A percentile compares a stretch with the other conserved stretches of the same genome.
Evolutionary conservation across 2,329 filamentous ascomycete genomes (phyloP).

Genomic region (Dothideomycetidae sp.): DNA sequence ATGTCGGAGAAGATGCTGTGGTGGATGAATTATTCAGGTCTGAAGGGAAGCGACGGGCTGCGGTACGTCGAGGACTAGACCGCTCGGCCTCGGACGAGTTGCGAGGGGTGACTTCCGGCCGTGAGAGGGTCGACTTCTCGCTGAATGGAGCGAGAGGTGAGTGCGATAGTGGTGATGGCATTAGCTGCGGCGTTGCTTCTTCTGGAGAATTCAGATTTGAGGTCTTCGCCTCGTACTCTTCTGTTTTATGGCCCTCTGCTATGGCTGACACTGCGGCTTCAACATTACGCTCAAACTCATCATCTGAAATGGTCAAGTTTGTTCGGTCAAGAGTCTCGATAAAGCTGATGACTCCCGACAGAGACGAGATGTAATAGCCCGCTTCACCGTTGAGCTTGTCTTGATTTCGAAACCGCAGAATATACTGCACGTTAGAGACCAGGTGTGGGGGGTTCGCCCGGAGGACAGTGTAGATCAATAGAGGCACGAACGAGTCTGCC

Average conservation of each 20-base stretch:
- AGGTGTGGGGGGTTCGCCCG: constrained; percentile 90
- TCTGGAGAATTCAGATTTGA: constrained; percentile 11
- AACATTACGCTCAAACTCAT: constrained; percentile 93
- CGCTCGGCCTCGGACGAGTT: constrained; percentile 47
- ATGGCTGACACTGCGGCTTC: constrained; percentile 92
- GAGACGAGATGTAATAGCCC: constrained; percentile 90
- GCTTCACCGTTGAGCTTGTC: constrained; percentile 96
- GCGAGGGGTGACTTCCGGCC: constrained; percentile 44
- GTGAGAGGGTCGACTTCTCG: constrained; percentile 33
- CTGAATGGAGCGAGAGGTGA: constrained; percentile 26
- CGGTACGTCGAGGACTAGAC: constrained; percentile 41
- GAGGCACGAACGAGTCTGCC: constrained; percentile 86
- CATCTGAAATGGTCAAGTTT: constrained; percentile 80
- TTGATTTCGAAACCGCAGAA: constrained; percentile 89
- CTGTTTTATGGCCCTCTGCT: constrained; percentile 66
- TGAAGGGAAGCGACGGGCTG: constrained; percentile 35
- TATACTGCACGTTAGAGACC: constrained; percentile 96
- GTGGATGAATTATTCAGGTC: background rate
- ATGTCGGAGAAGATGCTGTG: background rate
- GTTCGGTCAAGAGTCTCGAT: constrained; percentile 94
- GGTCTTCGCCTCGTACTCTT: constrained; percentile 29
- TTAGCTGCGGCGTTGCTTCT: constrained; percentile 17
- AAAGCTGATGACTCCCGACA: constrained; percentile 92
- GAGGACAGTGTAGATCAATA: constrained; percentile 90
- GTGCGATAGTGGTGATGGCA: constrained; percentile 27